These are phyloP conservation scores for Ichthyophthirius multifiliis DNA, from an alignment of 169 alveolate species.

Conservation along the genomic window DNA sequence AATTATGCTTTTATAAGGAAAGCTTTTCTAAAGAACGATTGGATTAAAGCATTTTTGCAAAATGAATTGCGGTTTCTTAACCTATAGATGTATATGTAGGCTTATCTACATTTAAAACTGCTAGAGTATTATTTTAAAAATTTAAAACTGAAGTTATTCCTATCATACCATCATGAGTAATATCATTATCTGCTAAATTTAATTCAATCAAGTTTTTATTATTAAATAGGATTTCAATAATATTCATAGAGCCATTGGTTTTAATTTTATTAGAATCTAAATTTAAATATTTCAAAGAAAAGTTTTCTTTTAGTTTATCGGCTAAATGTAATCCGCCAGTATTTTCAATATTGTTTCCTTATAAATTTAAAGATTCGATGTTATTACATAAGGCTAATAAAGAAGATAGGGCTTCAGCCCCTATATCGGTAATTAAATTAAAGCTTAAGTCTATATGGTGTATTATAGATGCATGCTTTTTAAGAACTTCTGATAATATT, in stretches of 20 bases:
- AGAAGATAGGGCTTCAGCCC: conserved; percentile 54
- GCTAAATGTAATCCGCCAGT: conserved; percentile 65
- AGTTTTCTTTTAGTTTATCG: conserved; percentile 54
- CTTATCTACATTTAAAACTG: conserved; percentile 67
- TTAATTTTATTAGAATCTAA: conserved; percentile 53
- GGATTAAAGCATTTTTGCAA: conserved; percentile 72
- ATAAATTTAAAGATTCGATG: conserved; percentile 60
- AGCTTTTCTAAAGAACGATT: conserved; percentile 68
- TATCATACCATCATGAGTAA: conserved; percentile 67
- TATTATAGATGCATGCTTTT: conserved; percentile 50
- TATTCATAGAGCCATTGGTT: conserved; percentile 72
- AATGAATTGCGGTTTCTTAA: conserved; percentile 73
- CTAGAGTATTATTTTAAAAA: conserved; percentile 55
- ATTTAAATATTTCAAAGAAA: conserved; percentile 52
- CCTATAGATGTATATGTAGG: conserved; percentile 71
- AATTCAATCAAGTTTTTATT: conserved; percentile 55
- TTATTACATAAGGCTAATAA: conserved; percentile 38
- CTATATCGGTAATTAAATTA: conserved; percentile 59
- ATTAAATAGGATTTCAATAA: conserved; percentile 60
- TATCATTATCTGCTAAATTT: conserved; percentile 70
- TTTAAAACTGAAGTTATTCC: conserved; percentile 63
- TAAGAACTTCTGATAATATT: conserved; percentile 46
- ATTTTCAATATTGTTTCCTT: conserved; percentile 59
- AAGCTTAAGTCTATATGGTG: conserved; percentile 70
- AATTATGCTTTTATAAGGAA: conserved; percentile 60